A percentile compares a stretch with the other conserved stretches of the same genome.
These are phyloP conservation scores for Escovopsis sp. DNA, from an alignment of 2,329 filamentous ascomycete species.

Conservation along the genomic window DNA sequence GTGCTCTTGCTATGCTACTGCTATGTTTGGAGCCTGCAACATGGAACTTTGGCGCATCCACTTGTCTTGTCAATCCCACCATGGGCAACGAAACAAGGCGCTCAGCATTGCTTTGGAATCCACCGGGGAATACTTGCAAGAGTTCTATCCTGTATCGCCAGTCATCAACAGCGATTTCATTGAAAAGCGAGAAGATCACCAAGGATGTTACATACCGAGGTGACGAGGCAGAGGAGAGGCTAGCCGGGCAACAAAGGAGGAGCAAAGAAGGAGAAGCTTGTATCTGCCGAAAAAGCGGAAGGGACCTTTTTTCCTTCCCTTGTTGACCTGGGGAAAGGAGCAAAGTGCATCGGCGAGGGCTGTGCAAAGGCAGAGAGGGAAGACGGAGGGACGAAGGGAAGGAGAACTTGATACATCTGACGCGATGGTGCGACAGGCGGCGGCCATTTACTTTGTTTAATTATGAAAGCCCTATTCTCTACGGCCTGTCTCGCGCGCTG, in stretches of 20 bases:
- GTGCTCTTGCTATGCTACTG: not conserved
- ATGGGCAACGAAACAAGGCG: too few relatives aligned
- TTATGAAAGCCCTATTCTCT: slow-evolving; percentile 24
- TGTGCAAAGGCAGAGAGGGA: slow-evolving; percentile 5
- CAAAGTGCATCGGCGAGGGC: slow-evolving; percentile 5
- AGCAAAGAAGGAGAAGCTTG: not conserved
- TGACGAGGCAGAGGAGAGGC: too few relatives aligned
- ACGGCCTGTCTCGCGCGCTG: slow-evolving; percentile 4
- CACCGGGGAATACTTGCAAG: too few relatives aligned
- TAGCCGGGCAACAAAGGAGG: too few relatives aligned
- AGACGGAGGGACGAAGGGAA: slow-evolving; percentile 7
- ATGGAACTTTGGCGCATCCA: too few relatives aligned
- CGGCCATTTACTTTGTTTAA: slow-evolving; percentile 38
- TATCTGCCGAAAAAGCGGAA: not conserved
- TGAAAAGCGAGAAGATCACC: too few relatives aligned
- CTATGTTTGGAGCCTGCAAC: not conserved
- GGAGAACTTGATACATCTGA: slow-evolving; percentile 16
- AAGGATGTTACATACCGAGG: too few relatives aligned
- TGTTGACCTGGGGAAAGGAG: not conserved
- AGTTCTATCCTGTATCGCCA: too few relatives aligned
- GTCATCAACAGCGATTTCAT: too few relatives aligned
- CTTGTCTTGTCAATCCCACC: too few relatives aligned
- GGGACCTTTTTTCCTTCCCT: too few relatives aligned
- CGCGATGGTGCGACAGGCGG: slow-evolving; percentile 20
- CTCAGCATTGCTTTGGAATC: too few relatives aligned